Evolutionary conservation across 768 basidiomycete genomes (phyloP).

Genomic region (Rhizopogon vinicolor): DNA sequence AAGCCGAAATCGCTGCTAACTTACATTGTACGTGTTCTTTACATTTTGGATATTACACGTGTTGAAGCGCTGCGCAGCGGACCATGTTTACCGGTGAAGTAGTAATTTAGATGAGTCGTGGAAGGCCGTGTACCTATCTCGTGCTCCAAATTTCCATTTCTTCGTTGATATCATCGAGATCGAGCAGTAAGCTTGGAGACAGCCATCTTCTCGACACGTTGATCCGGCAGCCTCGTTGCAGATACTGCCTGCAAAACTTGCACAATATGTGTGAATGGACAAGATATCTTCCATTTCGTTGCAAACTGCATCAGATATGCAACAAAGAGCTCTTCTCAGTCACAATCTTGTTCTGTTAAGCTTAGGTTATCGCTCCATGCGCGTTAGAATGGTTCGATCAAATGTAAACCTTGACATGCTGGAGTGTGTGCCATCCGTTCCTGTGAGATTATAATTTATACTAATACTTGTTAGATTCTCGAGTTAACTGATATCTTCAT

Average conservation of each 20-base stretch:
- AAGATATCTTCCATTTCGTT: background rate
- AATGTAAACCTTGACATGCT: background rate
- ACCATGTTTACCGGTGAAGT: slow-evolving; percentile 79
- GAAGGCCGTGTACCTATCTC: slow-evolving; percentile 21
- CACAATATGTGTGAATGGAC: background rate
- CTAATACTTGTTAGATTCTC: no score
- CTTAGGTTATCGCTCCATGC: background rate
- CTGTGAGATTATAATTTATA: no score
- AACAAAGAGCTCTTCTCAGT: background rate
- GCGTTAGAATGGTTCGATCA: background rate
- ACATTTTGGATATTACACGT: slow-evolving; percentile 9
- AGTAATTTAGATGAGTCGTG: slow-evolving; percentile 6
- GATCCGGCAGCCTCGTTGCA: background rate
- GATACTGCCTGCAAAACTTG: background rate
- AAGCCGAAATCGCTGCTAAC: slow-evolving; percentile 97
- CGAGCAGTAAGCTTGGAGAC: background rate
- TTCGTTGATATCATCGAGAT: background rate
- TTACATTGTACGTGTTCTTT: slow-evolving; percentile 52
- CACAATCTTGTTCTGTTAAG: background rate
- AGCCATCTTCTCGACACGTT: background rate
- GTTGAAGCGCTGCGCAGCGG: slow-evolving; percentile 46
- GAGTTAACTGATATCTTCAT: no score
- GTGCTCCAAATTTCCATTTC: background rate
- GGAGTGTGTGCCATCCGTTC: no score
- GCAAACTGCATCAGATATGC: background rate